Evolutionary conservation across 768 basidiomycete genomes (phyloP), one percentile per base, ranked within the genome.

Genomic region (Leccinum pellstonianum): DNA sequence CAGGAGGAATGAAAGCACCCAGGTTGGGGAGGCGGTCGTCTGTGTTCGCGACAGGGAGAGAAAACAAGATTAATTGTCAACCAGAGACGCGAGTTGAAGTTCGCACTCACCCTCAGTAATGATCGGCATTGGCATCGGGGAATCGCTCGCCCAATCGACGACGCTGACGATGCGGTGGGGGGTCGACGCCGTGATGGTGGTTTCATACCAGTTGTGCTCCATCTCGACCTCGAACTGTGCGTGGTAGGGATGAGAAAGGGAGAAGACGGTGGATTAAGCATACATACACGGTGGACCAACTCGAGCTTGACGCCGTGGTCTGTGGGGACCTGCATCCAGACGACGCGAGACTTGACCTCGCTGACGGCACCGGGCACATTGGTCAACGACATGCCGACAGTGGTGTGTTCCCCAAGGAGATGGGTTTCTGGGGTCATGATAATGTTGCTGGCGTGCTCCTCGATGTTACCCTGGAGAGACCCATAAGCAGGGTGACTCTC

Each of bases 181-280:
- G n/a, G 81, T 73, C 29, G 76, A 71, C 1, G 84, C 86, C 11
- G 90, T 87, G 46, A 99, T 87, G 21, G 91, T 82, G 4, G 93
- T 84, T 73, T 98, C 94, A 66, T 98, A 98, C 93, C 93, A 96
- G 75, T 95, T 98, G 76, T 97, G 87, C 69, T 87, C 70, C 90
- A 96, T 93, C 80, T 94, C 90, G 49, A 96, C 89, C 70, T 95
- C 93, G 67, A 95, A 90, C 86, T 89, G 14, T 25, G 49, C 9
- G 15, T 5, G 10, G 19, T 4, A 52, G n/a, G 3, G 15, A 11
- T 65, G n/a, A 67, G 61, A 29, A 11, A 23, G 5, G 27, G 8
- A 4, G 4, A 12, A 46, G 5, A 8, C 19, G 17, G n/a, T 14
- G 10, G 10, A 3, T 0, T 11, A 11, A 19, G 12, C 4, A 49